Base-by-base conservation (phyloP, 2,329 filamentous ascomycete genomes). In the Ceratocystis colombiana region DNA sequence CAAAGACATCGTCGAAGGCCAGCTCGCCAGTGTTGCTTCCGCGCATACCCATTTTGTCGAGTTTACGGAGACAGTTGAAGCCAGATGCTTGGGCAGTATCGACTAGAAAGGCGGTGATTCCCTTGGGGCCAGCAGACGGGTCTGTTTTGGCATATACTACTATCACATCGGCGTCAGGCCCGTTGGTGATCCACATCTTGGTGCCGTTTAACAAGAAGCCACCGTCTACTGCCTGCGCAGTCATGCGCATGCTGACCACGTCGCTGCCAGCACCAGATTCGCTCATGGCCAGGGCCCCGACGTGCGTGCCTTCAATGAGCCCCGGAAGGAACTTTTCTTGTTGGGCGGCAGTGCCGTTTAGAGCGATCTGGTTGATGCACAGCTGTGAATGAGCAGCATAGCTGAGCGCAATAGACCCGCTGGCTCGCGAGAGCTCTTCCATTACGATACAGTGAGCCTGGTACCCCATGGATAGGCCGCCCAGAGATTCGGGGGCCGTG, bases 161-260 rank as follows among this genome's bases (percentile, higher is more conserved):
- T 66, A 97, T 86, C 53, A 88, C 81, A 75, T 96, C 84, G n/a
- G 94, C 94, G 74, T 97, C 92, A 0, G 93, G 93, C 3, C 93
- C 90, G 76, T 99, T 99, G 69, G 93, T 99, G 74, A 99, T 99
- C 93, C 93, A 99, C 93, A 97, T 96, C 81, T 99, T 96, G 68
- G 87, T 89, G 41, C 92, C 93, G 72, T 92, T 90, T 66, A 99
- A 79, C 22, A 92, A 69, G 75, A 88, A 96, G 33, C 93, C 93
- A 45, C 91, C 92, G 71, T 94, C 88, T 10, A 90, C 88, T 69
- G 84, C 80, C 74, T 84, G 88, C 0, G 92, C 93, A 2, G 84
- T 87, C 57, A 87, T 95, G 74, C 92, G 90, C 93, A 97, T 97
- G 76, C 88, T 89, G 33, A 99, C 92, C 2, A 99, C 93, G 76